Base-by-base conservation (phyloP, 179 eudicot species). In the Silene vulgaris region DNA sequence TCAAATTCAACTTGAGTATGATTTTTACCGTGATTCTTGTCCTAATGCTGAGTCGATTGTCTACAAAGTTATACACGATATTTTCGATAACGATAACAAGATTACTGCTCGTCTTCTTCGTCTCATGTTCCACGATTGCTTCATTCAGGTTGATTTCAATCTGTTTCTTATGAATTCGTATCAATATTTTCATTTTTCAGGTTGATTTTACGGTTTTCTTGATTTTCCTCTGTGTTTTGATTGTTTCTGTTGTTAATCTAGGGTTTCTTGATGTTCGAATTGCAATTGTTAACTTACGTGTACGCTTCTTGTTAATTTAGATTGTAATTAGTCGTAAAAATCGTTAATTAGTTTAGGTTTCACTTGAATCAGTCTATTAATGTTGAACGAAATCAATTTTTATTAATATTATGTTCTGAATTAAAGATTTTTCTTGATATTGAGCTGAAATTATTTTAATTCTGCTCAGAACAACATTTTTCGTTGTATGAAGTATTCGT, bases 91-190 rank as follows among this genome's bases (percentile, higher is more conserved):
- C 20, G 78, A 81, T 65, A 70, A 0, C 52, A 64, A 71, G 19
- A 62, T 54, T 16, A 59, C 81, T 17, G 81, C 84, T 35, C 81
- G 79, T 16, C 81, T 81, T 43, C 78, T 81, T 6, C 84, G 84
- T 48, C 81, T 81, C 62, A 81, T 81, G 81, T 81, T 81, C 35
- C 84, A 81, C 23, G 84, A 81, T 71, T 81, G 84, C 79, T 81
- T 81, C 68, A 75, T 75, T 71, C 74, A 28, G 74, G 74, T 71
- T 0, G 61, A 48, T 20, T 48, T 70, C 8, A 12, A 2, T n/a
- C 20, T 0, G 14, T 48, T 2, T 14, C 14, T 50, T 21, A 26
- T 13, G 1, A 20, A 32, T 50, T 70, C 4, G 48, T 12, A 1
- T 35, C 13, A 48, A 0, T 1, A 40, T 40, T 20, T 69, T 11